Percentiles rank a stretch among this genome's conserved stretches.
phyloP scores from a whole-genome alignment of 2,329 filamentous ascomycete genomes.

The Metarhizium sp. region DNA sequence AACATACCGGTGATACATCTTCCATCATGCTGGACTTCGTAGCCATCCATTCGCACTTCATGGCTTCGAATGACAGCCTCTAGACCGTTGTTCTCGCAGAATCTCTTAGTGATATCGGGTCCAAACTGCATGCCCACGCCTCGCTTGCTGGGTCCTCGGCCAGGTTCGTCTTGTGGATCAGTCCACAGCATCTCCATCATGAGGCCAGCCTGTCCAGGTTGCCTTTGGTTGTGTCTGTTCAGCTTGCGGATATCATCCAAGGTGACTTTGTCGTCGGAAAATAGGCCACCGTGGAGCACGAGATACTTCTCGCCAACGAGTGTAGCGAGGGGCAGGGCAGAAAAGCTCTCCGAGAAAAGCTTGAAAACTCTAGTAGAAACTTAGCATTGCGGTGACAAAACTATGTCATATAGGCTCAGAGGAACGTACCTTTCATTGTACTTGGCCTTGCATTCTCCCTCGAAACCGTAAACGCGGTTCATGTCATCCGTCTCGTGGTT shows the following conservation, averaged over 20 bases:
- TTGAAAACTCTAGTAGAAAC: slow-evolving; percentile 63
- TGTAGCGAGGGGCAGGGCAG: slow-evolving; percentile 82
- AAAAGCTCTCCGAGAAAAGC: slow-evolving; percentile 96
- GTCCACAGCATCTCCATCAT: slow-evolving; percentile 99
- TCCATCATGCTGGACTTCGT: slow-evolving; percentile 93
- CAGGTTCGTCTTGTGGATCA: slow-evolving; percentile 78
- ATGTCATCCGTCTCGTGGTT: slow-evolving; percentile 99
- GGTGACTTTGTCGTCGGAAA: slow-evolving; percentile 88
- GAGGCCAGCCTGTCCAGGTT: slow-evolving; percentile 84
- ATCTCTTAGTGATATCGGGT: slow-evolving; percentile 88
- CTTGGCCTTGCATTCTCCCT: slow-evolving; percentile 96
- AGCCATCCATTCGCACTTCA: slow-evolving; percentile 98
- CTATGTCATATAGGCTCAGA: background rate
- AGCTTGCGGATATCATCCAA: slow-evolving; percentile 91
- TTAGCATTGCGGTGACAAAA: background rate
- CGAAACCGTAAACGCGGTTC: slow-evolving; percentile 97
- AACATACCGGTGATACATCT: slow-evolving; percentile 79
- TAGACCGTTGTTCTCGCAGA: slow-evolving; percentile 92
- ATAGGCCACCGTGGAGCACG: slow-evolving; percentile 87
- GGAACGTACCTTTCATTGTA: slow-evolving; percentile 65
- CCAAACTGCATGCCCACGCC: slow-evolving; percentile 96
- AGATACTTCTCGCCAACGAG: slow-evolving; percentile 86
- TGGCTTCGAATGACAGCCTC: slow-evolving; percentile 95
- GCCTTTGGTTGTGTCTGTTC: slow-evolving; percentile 80
- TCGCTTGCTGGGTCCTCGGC: slow-evolving; percentile 89